A percentile compares a stretch with the other conserved stretches of the same genome.
Evolutionary conservation across 2,329 filamentous ascomycete species (phyloP).

Genomic region (Pseudogymnoascus verrucosus): DNA sequence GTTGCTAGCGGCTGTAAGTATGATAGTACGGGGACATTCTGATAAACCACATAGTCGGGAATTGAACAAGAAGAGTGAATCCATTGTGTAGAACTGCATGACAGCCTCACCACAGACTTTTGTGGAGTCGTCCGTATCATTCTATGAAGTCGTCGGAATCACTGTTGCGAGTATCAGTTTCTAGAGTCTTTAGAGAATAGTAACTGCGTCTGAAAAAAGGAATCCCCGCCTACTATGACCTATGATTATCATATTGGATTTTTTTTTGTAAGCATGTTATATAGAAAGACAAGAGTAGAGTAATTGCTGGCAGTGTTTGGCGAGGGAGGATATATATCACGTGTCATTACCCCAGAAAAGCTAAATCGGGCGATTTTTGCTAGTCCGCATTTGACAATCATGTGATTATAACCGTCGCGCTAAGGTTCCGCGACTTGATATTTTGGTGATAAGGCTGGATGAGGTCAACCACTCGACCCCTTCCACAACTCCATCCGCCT

Average conservation of each 20-base stretch:
- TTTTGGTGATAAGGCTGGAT: slow-evolving; percentile 6
- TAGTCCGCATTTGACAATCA: not conserved
- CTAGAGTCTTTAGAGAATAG: not conserved
- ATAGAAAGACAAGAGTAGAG: not conserved
- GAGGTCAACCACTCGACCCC: not conserved
- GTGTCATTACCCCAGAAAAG: not conserved
- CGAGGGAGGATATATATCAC: not conserved
- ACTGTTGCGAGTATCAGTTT: not conserved
- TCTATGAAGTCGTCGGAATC: not conserved
- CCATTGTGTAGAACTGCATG: not conserved
- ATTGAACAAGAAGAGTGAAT: not conserved
- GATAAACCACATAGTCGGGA: not conserved
- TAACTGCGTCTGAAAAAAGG: not conserved
- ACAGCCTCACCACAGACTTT: not conserved
- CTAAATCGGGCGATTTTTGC: not conserved
- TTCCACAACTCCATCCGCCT: not conserved
- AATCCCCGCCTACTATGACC: no score
- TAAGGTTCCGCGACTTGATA: slow-evolving; percentile 6
- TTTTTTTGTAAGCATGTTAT: not conserved
- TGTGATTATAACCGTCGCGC: not conserved
- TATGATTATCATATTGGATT: not conserved
- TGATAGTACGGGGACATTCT: not conserved
- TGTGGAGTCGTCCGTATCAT: not conserved
- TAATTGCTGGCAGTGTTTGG: not conserved
- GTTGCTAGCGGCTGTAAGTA: not conserved